phyloP scores from a whole-genome alignment of 2,329 filamentous ascomycete species.

The Rhexocercosporidium sp. region DNA sequence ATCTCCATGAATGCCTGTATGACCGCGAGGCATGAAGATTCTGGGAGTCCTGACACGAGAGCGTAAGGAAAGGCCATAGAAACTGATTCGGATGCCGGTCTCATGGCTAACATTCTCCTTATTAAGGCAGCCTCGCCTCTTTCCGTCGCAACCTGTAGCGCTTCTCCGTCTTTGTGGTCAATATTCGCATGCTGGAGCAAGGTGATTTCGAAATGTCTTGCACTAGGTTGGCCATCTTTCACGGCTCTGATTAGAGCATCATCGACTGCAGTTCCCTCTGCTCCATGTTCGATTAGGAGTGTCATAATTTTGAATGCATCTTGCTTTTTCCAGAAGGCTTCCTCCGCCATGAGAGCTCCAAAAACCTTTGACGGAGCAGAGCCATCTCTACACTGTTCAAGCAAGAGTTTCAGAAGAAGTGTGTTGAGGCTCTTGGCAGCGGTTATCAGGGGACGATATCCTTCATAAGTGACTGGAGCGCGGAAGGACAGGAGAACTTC shows the following conservation, averaged over 20 bases:
- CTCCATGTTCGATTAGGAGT: conserved; percentile 28
- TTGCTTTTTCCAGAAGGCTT: conserved; percentile 24
- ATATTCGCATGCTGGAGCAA: conserved; percentile 41
- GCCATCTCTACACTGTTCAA: conserved; percentile 21
- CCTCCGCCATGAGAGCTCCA: conserved; percentile 15
- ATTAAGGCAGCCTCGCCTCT: conserved; percentile 57
- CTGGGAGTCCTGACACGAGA: conserved; percentile 54
- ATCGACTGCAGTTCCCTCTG: conserved; percentile 28
- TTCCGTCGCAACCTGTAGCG: conserved; percentile 46
- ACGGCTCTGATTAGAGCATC: conserved; percentile 30
- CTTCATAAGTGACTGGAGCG: conserved; percentile 44
- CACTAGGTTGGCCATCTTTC: conserved; percentile 15
- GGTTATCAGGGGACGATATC: conserved; percentile 21
- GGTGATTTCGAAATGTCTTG: conserved; percentile 53
- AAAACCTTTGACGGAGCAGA: conserved; percentile 26
- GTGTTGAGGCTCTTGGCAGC: conserved; percentile 20
- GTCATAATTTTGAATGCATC: conserved; percentile 40
- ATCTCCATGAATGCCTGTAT: conserved; percentile 58
- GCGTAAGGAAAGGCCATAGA: conserved; percentile 60
- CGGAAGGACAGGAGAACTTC: conserved; percentile 49
- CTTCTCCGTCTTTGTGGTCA: conserved; percentile 28
- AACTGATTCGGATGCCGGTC: conserved; percentile 56
- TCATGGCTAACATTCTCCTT: conserved; percentile 53
- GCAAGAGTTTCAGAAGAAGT: conserved; percentile 18
- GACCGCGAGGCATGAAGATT: conserved; percentile 53